Percentiles rank a stretch among this genome's conserved stretches.
These are phyloP conservation scores for Sarocladium brachiariae DNA, from an alignment of 2,329 filamentous ascomycete genomes.

Conservation along the genomic window DNA sequence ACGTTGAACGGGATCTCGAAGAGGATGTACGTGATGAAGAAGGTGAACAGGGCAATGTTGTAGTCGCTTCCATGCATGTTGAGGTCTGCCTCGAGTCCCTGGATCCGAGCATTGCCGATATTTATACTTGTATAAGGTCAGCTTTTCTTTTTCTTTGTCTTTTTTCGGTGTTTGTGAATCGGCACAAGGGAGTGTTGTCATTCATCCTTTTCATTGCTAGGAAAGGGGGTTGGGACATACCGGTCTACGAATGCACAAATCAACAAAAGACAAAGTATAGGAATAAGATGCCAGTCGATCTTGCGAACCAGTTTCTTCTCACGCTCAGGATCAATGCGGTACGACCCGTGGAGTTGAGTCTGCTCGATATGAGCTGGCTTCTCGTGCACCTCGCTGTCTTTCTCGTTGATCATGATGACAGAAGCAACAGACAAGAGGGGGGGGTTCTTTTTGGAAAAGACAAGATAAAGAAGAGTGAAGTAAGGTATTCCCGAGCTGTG, in stretches of 20 bases:
- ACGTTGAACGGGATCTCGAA: background rate
- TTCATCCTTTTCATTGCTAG: background rate
- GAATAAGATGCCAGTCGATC: constrained; percentile 13
- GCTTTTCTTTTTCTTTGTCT: too few relatives aligned
- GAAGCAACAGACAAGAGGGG: too few relatives aligned
- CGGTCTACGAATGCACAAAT: too few relatives aligned
- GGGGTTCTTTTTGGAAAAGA: too few relatives aligned
- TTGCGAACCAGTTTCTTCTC: constrained; percentile 20
- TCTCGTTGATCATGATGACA: too few relatives aligned
- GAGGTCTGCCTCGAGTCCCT: constrained; percentile 21
- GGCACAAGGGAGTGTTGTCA: background rate
- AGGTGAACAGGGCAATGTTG: constrained; percentile 18
- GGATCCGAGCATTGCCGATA: constrained; percentile 23
- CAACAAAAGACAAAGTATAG: background rate
- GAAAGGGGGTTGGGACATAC: too few relatives aligned
- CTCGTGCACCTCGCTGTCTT: too few relatives aligned
- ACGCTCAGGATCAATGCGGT: too few relatives aligned
- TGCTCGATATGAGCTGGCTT: too few relatives aligned
- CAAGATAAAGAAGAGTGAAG: too few relatives aligned
- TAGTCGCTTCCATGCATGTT: constrained; percentile 21
- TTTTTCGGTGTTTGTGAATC: constrained; percentile 19
- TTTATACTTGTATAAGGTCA: constrained; percentile 23
- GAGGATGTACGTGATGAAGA: background rate
- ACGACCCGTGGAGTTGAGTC: too few relatives aligned
- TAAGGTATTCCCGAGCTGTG: too few relatives aligned